Percentiles rank a stretch among this genome's conserved stretches.
These are phyloP conservation scores for Pseudonitzschia multiseries DNA, from an alignment of 108 stramenopile species.

Conservation along the genomic window DNA sequence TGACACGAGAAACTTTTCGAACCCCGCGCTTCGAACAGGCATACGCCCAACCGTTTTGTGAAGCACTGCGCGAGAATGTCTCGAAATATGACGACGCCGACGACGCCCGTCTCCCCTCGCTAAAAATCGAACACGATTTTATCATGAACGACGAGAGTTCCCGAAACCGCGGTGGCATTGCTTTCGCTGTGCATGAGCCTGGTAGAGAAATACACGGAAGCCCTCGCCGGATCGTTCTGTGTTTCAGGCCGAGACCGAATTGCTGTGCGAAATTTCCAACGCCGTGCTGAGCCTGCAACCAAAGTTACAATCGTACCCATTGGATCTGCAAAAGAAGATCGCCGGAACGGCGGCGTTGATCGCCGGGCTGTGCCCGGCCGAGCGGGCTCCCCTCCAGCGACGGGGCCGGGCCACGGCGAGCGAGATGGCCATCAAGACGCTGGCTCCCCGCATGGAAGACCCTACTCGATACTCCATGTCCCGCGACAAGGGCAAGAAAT, in stretches of 20 bases:
- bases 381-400: constrained; percentile 56
- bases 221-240: constrained; percentile 38
- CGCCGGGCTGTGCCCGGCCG: constrained; percentile 30
- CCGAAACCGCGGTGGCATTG: constrained; percentile 34
- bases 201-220: constrained; percentile 30
- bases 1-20: constrained; percentile 18
- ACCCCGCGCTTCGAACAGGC: constrained; percentile 60
- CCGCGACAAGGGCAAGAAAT: constrained; percentile 90
- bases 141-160: constrained; percentile 31
- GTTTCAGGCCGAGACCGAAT: constrained; percentile 57
- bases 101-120: constrained; percentile 3
- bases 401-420: constrained; percentile 43
- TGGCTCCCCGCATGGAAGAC: constrained; percentile 92
- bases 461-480: constrained; percentile 80
- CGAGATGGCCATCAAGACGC: constrained; percentile 58
- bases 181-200: constrained; percentile 54
- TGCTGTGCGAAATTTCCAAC: constrained; percentile 54
- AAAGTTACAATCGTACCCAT: constrained; percentile 55
- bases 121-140: constrained; percentile 51
- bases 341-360: constrained; percentile 42
- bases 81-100: constrained; percentile 7
- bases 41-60: constrained; percentile 16
- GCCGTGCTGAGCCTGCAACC: constrained; percentile 56
- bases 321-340: constrained; percentile 36
- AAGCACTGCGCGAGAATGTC: constrained; percentile 17